Evolutionary conservation across 768 basidiomycete genomes (phyloP).

Genomic region (Tremella yokohamensis): DNA sequence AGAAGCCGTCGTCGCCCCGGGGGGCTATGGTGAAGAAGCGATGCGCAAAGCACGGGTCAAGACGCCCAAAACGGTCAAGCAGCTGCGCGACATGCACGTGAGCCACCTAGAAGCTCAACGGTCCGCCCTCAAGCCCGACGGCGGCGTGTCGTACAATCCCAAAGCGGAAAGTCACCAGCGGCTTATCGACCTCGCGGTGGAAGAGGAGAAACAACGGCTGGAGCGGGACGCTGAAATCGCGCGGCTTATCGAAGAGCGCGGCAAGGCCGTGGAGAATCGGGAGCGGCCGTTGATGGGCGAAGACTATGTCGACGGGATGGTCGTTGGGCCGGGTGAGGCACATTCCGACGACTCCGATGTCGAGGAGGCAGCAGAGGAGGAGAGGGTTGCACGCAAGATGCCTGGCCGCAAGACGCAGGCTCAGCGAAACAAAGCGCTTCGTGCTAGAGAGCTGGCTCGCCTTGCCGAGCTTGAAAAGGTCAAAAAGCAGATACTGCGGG

Average conservation of each 20-base stretch:
- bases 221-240: slow-evolving; percentile 59
- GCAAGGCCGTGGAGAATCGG: slow-evolving; percentile 52
- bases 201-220: slow-evolving; percentile 62
- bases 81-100: slow-evolving; percentile 34
- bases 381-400: slow-evolving; percentile 46
- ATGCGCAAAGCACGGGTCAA: slow-evolving; percentile 46
- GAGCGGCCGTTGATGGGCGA: slow-evolving; percentile 29
- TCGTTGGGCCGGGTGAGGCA: slow-evolving; percentile 39
- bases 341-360: slow-evolving; percentile 15
- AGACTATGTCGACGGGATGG: slow-evolving; percentile 64
- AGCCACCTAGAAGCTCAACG: slow-evolving; percentile 18
- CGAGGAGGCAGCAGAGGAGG: slow-evolving; percentile 37
- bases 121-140: slow-evolving; percentile 59
- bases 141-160: slow-evolving; percentile 87
- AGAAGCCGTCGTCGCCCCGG: neutral
- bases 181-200: slow-evolving; percentile 65
- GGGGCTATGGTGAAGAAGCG: slow-evolving; percentile 34
- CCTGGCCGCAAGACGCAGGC: slow-evolving; percentile 59
- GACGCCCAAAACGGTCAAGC: slow-evolving; percentile 36
- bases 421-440: slow-evolving; percentile 67
- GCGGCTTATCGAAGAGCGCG: slow-evolving; percentile 60
- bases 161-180: slow-evolving; percentile 67
- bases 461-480: slow-evolving; percentile 64
- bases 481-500: slow-evolving; percentile 61
- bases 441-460: slow-evolving; percentile 60